Evolutionary conservation across 305 asterid species (phyloP).

Genomic region (Fraxinus angustifolia): DNA sequence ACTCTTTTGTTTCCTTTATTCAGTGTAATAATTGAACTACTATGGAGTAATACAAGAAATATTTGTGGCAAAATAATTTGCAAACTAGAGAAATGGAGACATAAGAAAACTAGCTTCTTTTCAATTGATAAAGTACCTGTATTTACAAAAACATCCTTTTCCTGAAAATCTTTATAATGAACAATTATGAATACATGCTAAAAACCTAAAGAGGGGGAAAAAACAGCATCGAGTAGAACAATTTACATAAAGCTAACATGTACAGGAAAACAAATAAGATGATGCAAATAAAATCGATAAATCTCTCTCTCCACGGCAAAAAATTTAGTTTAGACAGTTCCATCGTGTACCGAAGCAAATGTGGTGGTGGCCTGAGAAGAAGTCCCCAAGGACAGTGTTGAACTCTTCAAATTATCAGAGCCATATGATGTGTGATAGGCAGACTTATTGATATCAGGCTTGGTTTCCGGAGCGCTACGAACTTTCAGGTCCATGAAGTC

Average conservation of each 20-base stretch:
- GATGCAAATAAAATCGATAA: constrained; percentile 11
- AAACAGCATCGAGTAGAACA: background rate
- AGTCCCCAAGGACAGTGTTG: constrained; percentile 41
- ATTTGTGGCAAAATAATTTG: background rate
- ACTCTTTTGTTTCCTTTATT: background rate
- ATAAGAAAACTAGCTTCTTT: background rate
- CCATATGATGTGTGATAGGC: constrained; percentile 51
- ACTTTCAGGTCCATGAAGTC: constrained; percentile 92
- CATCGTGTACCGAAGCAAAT: constrained; percentile 47
- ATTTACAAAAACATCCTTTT: background rate
- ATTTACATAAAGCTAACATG: background rate
- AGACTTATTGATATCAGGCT: constrained; percentile 24
- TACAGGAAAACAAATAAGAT: constrained; percentile 5
- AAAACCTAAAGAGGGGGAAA: background rate
- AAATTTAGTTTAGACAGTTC: constrained; percentile 36
- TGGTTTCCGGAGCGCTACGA: constrained; percentile 39
- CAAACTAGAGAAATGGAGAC: background rate
- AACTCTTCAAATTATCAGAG: constrained; percentile 39
- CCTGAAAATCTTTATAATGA: background rate
- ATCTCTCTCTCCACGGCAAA: background rate
- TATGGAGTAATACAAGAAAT: background rate
- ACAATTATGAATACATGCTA: background rate
- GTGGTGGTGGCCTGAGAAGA: constrained; percentile 63
- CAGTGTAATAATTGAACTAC: background rate
- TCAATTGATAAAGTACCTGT: background rate